Percentiles rank a stretch among this genome's conserved stretches.
Evolutionary conservation across 495 filamentous ascomycete species (phyloP).

Genomic region (Aspergillus sclerotioniger): DNA sequence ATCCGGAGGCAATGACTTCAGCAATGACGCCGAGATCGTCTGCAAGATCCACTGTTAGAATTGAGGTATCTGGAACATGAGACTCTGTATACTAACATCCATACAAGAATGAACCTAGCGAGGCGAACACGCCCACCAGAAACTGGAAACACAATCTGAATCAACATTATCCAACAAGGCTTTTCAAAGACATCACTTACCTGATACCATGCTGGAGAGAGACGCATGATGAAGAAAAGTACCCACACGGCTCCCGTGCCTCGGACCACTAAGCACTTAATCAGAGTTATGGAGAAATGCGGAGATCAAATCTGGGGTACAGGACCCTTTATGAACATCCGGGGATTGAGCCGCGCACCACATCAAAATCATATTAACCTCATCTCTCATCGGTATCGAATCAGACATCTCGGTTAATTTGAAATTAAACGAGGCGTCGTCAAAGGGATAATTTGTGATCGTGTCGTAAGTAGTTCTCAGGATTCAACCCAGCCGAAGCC

Average conservation of each 20-base stretch:
- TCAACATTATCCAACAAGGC: slow-evolving; percentile 15
- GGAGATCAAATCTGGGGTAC: slow-evolving; percentile 17
- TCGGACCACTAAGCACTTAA: slow-evolving; percentile 3
- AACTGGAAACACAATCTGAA: slow-evolving; percentile 44
- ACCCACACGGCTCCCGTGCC: not conserved
- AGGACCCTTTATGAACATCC: slow-evolving; percentile 23
- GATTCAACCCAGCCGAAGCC: slow-evolving; percentile 1
- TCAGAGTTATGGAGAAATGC: slow-evolving; percentile 14
- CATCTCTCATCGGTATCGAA: not conserved
- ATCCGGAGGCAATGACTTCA: slow-evolving; percentile 52
- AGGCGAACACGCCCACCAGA: slow-evolving; percentile 62
- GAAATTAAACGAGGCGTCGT: not conserved
- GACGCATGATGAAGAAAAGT: slow-evolving; percentile 40
- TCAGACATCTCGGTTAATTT: not conserved
- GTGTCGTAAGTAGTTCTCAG: not conserved
- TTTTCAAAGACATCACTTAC: slow-evolving; percentile 26
- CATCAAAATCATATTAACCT: not conserved
- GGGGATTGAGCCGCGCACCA: slow-evolving; percentile 17
- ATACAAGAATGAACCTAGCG: slow-evolving; percentile 59
- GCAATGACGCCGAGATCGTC: slow-evolving; percentile 59
- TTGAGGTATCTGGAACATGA: slow-evolving; percentile 14
- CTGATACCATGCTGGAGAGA: slow-evolving; percentile 57
- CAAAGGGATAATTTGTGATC: not conserved
- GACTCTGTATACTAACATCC: slow-evolving; percentile 39
- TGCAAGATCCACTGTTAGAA: slow-evolving; percentile 18